Percentiles rank a stretch among this genome's conserved stretches.
Conservation (phyloP, 2,329 filamentous ascomycete genomes). For the Geosmithia putterillii region DNA sequence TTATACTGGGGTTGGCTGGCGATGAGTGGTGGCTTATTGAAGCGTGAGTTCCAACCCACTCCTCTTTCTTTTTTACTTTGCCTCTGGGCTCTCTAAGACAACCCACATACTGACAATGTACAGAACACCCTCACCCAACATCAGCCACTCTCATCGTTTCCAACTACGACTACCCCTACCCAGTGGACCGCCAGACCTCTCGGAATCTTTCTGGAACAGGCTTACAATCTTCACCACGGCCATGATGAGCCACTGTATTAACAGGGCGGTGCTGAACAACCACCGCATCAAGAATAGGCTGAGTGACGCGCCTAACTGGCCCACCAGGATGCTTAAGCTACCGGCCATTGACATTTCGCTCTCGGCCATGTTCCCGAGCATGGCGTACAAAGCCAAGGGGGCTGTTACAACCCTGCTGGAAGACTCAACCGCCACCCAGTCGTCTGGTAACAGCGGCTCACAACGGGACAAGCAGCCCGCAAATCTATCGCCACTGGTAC, state of each 20-base stretch:
- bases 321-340: constrained; percentile 28
- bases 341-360: constrained; percentile 37
- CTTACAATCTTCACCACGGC: constrained; percentile 36
- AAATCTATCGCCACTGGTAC: constrained; percentile 7
- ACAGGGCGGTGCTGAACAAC: constrained; percentile 33
- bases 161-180: constrained; percentile 29
- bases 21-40: constrained; percentile 72
- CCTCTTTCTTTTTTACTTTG: no score
- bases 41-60: constrained; percentile 30
- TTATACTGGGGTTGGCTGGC: constrained; percentile 57
- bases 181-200: constrained; percentile 28
- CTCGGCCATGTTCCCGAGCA: constrained; percentile 28
- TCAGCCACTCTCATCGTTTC: constrained; percentile 6
- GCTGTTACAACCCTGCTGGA: no score
- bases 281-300: constrained; percentile 27
- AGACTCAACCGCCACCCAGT: no score
- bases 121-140: neutral
- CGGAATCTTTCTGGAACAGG: constrained; percentile 38
- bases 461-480: constrained; percentile 1
- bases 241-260: constrained; percentile 37
- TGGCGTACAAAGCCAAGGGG: constrained; percentile 15
- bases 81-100: neutral
- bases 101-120: neutral
- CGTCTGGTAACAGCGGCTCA: no score
- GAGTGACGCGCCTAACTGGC: constrained; percentile 20